Evolutionary conservation across 805 yeast species (phyloP).

Genomic region (Danielia oregonensis): DNA sequence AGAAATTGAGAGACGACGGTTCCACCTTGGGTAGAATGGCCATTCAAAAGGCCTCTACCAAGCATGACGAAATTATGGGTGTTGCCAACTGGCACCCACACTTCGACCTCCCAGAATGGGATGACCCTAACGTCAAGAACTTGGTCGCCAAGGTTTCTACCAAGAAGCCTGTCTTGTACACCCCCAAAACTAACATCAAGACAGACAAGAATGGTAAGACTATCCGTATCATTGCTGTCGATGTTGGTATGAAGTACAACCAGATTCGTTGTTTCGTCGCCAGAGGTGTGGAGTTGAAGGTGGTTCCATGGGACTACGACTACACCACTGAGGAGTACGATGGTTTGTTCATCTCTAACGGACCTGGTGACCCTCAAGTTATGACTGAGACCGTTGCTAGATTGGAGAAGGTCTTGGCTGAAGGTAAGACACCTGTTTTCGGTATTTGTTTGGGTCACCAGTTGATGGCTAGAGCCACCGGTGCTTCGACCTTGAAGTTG

Average conservation of each 20-base stretch:
- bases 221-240: constrained; percentile 82
- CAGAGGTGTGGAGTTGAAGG: constrained; percentile 93
- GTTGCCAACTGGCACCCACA: constrained; percentile 51
- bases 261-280: constrained; percentile 95
- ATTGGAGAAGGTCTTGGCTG: constrained; percentile 53
- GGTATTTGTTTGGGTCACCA: constrained; percentile 99
- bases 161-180: constrained; percentile 69
- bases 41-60: constrained; percentile 44
- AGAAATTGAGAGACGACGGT: constrained; percentile 88
- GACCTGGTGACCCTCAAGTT: constrained; percentile 98
- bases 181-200: constrained; percentile 59
- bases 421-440: constrained; percentile 81
- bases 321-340: constrained; percentile 78
- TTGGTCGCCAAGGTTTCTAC: constrained; percentile 89
- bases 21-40: constrained; percentile 89
- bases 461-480: constrained; percentile 89
- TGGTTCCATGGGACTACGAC: constrained; percentile 95
- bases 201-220: constrained; percentile 67
- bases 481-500: constrained; percentile 87
- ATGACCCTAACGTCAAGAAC: constrained; percentile 87
- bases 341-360: constrained; percentile 94
- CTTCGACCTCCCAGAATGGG: constrained; percentile 82
- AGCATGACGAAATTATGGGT: constrained; percentile 29
- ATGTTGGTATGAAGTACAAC: constrained; percentile 97
- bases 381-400: constrained; percentile 64